Evolutionary conservation across 768 basidiomycete species (phyloP), one percentile per base, ranked within the genome.

Genomic region (Leccinum obscurum): DNA sequence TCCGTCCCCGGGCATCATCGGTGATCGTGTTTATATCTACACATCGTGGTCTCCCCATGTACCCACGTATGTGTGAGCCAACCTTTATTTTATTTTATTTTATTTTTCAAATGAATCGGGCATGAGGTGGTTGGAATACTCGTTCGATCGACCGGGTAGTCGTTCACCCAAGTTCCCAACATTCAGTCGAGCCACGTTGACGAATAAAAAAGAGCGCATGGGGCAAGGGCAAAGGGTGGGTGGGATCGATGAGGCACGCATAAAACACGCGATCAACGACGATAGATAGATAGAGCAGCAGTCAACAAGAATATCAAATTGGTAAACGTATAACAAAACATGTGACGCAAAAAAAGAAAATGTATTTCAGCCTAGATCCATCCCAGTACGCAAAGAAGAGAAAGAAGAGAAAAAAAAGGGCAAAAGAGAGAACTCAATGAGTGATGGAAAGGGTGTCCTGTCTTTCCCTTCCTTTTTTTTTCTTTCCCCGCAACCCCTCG

Each of bases 361-460:
- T 77, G 75, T 80, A 81, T 81, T 93, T 93, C 84, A 95, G 92
- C 86, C 92, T 92, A 86, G 75, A 79, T 81, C 77, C 78, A 66
- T 73, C 70, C 72, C 65, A 64, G 56, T 64, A 66, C 73, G 70
- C 72, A 74, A 80, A 74, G 61, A 14, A 64, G 64, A 62, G 81
- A 84, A 82, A 79, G 78, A 77, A 70, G 79, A 78, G 76, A 24
- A 24, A 70, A 37, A 80, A 74, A 64, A 64, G 64, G 62, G 81
- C 84, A 82, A 80, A 78, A 70, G 79, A 78, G 76, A 70, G 76
- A 77, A 84, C 83, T 77, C 77, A 82, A 80, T 82, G 78, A 77
- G 24, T n/a, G 72, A 66, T 37, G 37, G 14, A 15, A 24, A 41
- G 39, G 39, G 66, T 8, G 8, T n/a, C 17, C 39, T 41, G 39